A percentile compares a stretch with the other conserved stretches of the same genome.
Conservation (phyloP, 176 grass and related monocot genomes). For the Avena insularis region DNA sequence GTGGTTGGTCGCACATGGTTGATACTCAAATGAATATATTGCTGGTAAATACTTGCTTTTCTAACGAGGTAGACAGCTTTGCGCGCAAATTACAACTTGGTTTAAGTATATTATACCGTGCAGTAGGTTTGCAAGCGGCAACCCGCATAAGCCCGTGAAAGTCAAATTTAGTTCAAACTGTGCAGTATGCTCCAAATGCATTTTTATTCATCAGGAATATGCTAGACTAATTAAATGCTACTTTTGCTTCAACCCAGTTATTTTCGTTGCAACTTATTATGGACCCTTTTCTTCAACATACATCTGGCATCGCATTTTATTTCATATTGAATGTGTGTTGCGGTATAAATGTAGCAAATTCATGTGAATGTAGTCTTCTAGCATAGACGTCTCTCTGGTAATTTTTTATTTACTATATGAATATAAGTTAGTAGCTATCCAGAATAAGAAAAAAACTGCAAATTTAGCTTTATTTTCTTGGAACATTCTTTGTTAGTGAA, state of each 20-base stretch:
- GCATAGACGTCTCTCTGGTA: neutral
- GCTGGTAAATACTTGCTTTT: too few species aligned
- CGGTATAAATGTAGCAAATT: neutral
- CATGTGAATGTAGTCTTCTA: slow-evolving; percentile 9
- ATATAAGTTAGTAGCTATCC: neutral
- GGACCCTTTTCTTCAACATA: neutral
- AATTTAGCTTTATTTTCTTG: slow-evolving; percentile 12
- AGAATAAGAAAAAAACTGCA: neutral
- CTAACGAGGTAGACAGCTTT: too few species aligned
- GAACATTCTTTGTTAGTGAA: neutral
- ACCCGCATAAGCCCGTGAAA: too few species aligned
- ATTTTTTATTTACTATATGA: neutral
- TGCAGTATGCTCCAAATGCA: slow-evolving; percentile 1
- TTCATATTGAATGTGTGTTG: neutral
- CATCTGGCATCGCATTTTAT: neutral
- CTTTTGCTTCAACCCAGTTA: neutral
- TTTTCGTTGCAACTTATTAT: neutral
- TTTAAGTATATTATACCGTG: neutral
- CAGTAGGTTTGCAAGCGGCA: too few species aligned
- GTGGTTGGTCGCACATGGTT: too few species aligned
- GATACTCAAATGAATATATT: too few species aligned
- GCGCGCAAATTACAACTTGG: neutral
- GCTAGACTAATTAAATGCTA: neutral
- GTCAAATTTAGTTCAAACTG: too few species aligned
- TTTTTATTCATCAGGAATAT: neutral